phyloP scores from a whole-genome alignment of 768 basidiomycete genomes.

The Boletus vermiculosoides region DNA sequence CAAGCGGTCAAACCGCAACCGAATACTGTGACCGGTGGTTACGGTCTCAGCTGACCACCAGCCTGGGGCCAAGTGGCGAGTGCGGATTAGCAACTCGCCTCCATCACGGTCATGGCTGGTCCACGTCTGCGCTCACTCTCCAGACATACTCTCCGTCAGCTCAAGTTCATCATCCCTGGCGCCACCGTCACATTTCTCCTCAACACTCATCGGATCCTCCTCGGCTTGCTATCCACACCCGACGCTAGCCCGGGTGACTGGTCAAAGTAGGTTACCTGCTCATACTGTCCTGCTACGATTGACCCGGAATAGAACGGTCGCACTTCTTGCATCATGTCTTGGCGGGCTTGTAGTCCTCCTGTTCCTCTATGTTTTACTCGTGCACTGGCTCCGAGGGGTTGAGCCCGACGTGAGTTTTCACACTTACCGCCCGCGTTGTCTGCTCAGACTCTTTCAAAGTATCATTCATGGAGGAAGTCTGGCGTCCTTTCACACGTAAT shows the following conservation, averaged over 20 bases:
- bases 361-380: constrained; percentile 70
- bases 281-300: neutral
- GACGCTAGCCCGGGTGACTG: constrained; percentile 42
- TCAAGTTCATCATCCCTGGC: constrained; percentile 78
- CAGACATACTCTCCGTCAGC: constrained; percentile 60
- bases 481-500: constrained; percentile 66
- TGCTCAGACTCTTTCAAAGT: constrained; percentile 42
- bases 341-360: constrained; percentile 61
- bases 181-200: constrained; percentile 60
- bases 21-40: constrained; percentile 7
- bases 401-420: constrained; percentile 61
- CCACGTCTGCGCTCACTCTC: constrained; percentile 27
- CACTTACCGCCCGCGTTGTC: neutral
- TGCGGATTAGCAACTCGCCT: neutral
- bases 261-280: constrained; percentile 44
- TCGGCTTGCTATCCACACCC: constrained; percentile 33
- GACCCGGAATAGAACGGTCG: constrained; percentile 44
- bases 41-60: constrained; percentile 11
- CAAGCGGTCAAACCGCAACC: constrained; percentile 1
- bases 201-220: constrained; percentile 52
- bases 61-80: neutral
- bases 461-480: constrained; percentile 71
- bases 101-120: constrained; percentile 18
- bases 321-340: constrained; percentile 51
- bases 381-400: constrained; percentile 65